These are phyloP conservation scores for Wickerhamiella alocasiicola DNA, from an alignment of 805 yeast genomes.

Conservation along the genomic window DNA sequence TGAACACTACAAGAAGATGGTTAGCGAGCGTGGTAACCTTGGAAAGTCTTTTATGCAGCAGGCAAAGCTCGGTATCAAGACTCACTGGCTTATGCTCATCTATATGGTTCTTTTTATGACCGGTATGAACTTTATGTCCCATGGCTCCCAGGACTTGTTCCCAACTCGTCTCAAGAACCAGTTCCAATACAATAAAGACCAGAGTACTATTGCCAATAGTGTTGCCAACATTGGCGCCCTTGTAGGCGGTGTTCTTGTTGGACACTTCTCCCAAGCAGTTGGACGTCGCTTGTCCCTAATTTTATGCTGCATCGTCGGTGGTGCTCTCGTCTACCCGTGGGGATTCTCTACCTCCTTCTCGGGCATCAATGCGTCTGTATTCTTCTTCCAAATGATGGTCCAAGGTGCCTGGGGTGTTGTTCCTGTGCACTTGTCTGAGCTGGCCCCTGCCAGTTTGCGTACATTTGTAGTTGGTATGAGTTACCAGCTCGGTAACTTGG, in stretches of 20 bases:
- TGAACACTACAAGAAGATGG: constrained; percentile 34
- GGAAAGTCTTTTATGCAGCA: constrained; percentile 20
- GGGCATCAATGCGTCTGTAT: constrained; percentile 46
- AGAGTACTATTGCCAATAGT: constrained; percentile 46
- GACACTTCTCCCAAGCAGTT: constrained; percentile 41
- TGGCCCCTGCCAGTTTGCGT: constrained; percentile 52
- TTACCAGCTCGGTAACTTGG: constrained; percentile 63
- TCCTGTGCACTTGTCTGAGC: constrained; percentile 53
- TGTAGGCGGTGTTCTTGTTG: constrained; percentile 48
- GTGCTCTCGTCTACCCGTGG: constrained; percentile 52
- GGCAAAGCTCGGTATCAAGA: constrained; percentile 31
- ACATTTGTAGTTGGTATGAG: constrained; percentile 49
- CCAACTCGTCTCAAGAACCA: constrained; percentile 52
- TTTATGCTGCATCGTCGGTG: constrained; percentile 40
- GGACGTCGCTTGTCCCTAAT: constrained; percentile 52
- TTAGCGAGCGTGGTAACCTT: constrained; percentile 16
- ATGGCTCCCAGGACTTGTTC: constrained; percentile 63
- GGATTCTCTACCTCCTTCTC: constrained; percentile 35
- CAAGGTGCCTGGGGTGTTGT: constrained; percentile 68
- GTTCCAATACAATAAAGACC: constrained; percentile 34
- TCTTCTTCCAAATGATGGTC: constrained; percentile 52
- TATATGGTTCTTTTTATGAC: constrained; percentile 52
- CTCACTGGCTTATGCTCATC: constrained; percentile 48
- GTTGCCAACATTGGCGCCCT: constrained; percentile 60
- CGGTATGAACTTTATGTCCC: constrained; percentile 60